Conservation (phyloP, 2,329 filamentous ascomycete genomes). For the Stylonectria norvegica region DNA sequence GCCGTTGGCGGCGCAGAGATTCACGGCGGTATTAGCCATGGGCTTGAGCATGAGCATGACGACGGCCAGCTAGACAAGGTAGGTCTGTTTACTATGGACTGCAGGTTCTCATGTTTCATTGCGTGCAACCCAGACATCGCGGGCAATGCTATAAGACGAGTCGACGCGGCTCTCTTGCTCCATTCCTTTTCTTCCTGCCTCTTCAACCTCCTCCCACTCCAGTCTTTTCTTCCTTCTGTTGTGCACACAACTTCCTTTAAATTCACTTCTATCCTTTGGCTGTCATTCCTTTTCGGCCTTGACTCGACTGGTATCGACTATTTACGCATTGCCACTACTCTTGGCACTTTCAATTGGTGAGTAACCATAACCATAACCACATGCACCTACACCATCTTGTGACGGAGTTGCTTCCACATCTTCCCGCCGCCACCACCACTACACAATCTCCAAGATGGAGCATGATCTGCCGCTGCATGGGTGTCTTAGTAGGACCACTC, state of each 20-base stretch:
- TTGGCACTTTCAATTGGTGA: slow-evolving; percentile 3
- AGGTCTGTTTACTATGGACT: too few species aligned
- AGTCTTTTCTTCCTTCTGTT: slow-evolving; percentile 5
- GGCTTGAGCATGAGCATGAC: too few species aligned
- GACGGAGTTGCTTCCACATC: too few species aligned
- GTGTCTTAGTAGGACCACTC: too few species aligned
- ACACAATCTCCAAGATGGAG: too few species aligned
- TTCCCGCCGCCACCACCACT: too few species aligned
- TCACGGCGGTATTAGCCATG: slow-evolving; percentile 6
- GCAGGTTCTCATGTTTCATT: too few species aligned
- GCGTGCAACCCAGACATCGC: slow-evolving; percentile 9
- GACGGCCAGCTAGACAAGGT: too few species aligned
- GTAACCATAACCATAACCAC: too few species aligned
- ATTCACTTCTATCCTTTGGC: slow-evolving; percentile 4
- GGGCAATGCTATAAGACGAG: slow-evolving; percentile 18
- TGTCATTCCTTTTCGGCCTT: slow-evolving; percentile 9
- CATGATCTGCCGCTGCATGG: too few species aligned
- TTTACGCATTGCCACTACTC: slow-evolving; percentile 1
- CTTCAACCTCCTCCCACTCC: slow-evolving; percentile 1
- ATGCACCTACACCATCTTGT: too few species aligned
- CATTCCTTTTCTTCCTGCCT: slow-evolving; percentile 4
- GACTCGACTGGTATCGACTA: neutral
- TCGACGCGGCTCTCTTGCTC: slow-evolving; percentile 7
- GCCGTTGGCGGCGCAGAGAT: too few species aligned
- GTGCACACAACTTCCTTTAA: slow-evolving; percentile 17